phyloP scores from a whole-genome alignment of 495 filamentous ascomycete genomes.

The Neurospora terricola region DNA sequence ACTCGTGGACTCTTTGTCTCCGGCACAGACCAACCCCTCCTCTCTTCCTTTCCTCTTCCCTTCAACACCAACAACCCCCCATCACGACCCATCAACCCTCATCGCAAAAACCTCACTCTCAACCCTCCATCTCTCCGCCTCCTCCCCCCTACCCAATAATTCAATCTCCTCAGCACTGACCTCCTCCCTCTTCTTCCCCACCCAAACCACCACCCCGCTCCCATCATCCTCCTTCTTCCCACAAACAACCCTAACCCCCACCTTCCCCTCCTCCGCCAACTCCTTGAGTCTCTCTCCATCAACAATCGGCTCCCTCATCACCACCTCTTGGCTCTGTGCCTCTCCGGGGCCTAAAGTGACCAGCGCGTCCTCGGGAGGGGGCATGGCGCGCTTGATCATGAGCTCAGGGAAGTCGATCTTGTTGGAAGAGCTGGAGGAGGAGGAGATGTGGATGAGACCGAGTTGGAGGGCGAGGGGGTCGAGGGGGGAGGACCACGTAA shows the following conservation, averaged over 20 bases:
- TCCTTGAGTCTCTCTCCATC: neutral
- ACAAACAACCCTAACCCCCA: neutral
- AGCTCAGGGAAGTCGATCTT: conserved; percentile 30
- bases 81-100: neutral
- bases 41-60: neutral
- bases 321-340: neutral
- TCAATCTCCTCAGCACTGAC: neutral
- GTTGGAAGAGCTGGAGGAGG: conserved; percentile 13
- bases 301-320: neutral
- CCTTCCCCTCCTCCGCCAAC: neutral
- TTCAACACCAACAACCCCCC: neutral
- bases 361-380: conserved; percentile 30
- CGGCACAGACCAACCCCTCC: neutral
- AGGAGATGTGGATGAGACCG: conserved; percentile 35
- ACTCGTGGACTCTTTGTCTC: too few species aligned
- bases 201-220: neutral
- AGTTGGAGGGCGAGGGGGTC: conserved; percentile 36
- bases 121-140: neutral
- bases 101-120: neutral
- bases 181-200: neutral
- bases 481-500: conserved; percentile 40
- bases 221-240: neutral
- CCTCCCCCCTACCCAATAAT: conserved; percentile 1
- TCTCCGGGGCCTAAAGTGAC: conserved; percentile 30
- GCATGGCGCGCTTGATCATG: conserved; percentile 36